Conservation (phyloP, 768 basidiomycete species). For the Hericium erinaceus region DNA sequence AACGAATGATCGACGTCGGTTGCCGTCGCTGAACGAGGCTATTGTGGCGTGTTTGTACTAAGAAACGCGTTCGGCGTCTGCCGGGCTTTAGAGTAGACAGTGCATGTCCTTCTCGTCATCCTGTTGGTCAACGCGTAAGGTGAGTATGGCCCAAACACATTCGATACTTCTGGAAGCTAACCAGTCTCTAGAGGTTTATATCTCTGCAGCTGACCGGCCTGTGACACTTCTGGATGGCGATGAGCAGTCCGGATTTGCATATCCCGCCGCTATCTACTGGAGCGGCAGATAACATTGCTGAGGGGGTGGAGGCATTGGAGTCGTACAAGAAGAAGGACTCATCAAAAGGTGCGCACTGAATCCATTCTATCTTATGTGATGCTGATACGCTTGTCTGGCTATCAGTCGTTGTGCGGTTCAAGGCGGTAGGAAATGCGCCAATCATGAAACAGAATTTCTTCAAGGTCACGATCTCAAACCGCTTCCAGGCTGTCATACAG, state of each 20-base stretch:
- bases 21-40: neutral
- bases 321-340: slow-evolving; percentile 82
- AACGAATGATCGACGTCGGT: no score
- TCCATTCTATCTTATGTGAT: neutral
- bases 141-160: no score
- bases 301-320: slow-evolving; percentile 67
- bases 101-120: neutral
- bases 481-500: slow-evolving; percentile 91
- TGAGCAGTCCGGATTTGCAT: slow-evolving; percentile 7
- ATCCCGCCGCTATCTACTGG: slow-evolving; percentile 3
- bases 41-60: neutral
- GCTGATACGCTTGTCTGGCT: neutral
- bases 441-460: slow-evolving; percentile 99
- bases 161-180: no score
- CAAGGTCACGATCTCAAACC: slow-evolving; percentile 91
- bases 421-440: slow-evolving; percentile 93
- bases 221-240: slow-evolving; percentile 5
- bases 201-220: neutral
- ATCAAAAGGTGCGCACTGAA: slow-evolving; percentile 48
- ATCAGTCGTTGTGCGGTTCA: slow-evolving; percentile 91
- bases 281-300: slow-evolving; percentile 20
- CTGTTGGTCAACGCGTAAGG: no score
- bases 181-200: no score
- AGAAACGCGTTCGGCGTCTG: neutral
- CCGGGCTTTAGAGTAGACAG: neutral